These are phyloP conservation scores for Leptomonas pyrrhocoris DNA, from an alignment of 208 protist genomes.

Conservation along the genomic window DNA sequence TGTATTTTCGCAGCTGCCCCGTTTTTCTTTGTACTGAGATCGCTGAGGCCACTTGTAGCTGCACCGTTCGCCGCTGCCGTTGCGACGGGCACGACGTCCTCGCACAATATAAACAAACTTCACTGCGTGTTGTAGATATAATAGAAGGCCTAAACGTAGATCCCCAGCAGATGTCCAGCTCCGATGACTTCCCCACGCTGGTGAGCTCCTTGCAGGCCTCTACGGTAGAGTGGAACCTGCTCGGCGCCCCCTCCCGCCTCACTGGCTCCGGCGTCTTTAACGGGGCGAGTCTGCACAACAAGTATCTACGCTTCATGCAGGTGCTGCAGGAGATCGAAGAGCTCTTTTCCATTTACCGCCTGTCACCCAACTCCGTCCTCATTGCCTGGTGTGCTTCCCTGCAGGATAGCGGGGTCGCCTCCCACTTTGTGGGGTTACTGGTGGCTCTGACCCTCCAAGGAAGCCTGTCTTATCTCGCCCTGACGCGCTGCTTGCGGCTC, in stretches of 20 bases:
- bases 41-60: no score
- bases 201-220: slow-evolving; percentile 37
- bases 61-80: no score
- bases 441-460: slow-evolving; percentile 45
- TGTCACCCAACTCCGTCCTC: slow-evolving; percentile 10
- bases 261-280: slow-evolving; percentile 7
- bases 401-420: slow-evolving; percentile 24
- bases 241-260: slow-evolving; percentile 6
- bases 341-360: slow-evolving; percentile 23
- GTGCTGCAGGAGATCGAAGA: slow-evolving; percentile 33
- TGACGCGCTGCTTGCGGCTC: slow-evolving; percentile 47
- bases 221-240: slow-evolving; percentile 32
- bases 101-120: no score
- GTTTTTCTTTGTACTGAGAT: no score
- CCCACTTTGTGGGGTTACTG: slow-evolving; percentile 37
- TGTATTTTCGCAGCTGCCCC: no score
- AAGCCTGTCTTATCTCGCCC: slow-evolving; percentile 46
- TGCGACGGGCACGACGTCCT: no score
- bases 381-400: slow-evolving; percentile 32
- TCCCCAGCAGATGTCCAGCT: background rate
- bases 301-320: slow-evolving; percentile 33
- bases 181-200: slow-evolving; percentile 34
- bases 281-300: slow-evolving; percentile 14
- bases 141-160: no score
- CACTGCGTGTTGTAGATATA: no score